Conservation (phyloP, 768 basidiomycete genomes). For the Tephrocybe rancida region DNA sequence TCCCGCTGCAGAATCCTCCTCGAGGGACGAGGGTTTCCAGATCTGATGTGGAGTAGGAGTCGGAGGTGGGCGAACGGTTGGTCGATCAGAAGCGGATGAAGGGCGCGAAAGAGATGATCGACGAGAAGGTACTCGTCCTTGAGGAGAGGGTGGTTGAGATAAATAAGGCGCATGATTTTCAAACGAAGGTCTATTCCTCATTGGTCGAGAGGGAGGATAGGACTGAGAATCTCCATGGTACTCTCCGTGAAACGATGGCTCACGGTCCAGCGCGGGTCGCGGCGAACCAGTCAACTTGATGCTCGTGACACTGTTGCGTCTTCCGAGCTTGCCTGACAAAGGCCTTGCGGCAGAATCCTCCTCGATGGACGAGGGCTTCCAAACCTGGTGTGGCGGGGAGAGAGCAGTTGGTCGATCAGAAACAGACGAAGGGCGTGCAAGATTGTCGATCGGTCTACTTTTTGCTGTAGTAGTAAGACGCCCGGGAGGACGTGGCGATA, state of each 20-base stretch:
- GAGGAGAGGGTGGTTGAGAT: constrained; percentile 7
- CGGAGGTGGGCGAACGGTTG: constrained; percentile 33
- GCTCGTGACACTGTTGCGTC: too few relatives aligned
- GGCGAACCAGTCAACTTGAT: constrained; percentile 45
- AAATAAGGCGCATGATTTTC: constrained; percentile 17
- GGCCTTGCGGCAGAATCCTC: too few relatives aligned
- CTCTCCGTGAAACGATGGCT: constrained; percentile 17
- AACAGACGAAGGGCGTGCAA: constrained; percentile 16
- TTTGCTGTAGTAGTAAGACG: constrained; percentile 19
- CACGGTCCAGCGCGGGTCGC: too few relatives aligned
- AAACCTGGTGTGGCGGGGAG: constrained; percentile 31
- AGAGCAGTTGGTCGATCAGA: constrained; percentile 34
- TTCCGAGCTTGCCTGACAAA: too few relatives aligned
- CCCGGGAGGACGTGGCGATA: constrained; percentile 16
- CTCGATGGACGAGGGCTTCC: too few relatives aligned
- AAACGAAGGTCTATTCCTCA: constrained; percentile 28
- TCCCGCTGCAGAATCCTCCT: constrained; percentile 45
- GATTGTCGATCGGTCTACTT: constrained; percentile 16
- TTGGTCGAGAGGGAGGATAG: constrained; percentile 18
- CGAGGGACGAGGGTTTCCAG: constrained; percentile 51
- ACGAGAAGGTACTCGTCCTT: constrained; percentile 8
- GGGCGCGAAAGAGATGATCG: constrained; percentile 13
- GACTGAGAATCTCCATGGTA: too few relatives aligned
- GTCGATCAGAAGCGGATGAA: constrained; percentile 30
- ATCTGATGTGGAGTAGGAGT: constrained; percentile 45